Evolutionary conservation across 2,329 filamentous ascomycete species (phyloP).

Genomic region (Botrytis tulipae): DNA sequence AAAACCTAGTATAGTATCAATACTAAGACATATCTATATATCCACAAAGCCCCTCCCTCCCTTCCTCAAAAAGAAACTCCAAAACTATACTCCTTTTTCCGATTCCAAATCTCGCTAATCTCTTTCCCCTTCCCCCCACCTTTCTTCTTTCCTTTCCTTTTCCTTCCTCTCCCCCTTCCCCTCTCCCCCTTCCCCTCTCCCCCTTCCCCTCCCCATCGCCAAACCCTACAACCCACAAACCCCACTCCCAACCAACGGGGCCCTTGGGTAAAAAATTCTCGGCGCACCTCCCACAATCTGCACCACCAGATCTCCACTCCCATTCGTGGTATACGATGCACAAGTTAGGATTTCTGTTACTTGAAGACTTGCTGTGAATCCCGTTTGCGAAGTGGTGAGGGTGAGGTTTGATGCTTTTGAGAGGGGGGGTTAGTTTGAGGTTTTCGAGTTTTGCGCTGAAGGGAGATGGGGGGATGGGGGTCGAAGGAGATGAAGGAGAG

Average conservation of each 20-base stretch:
- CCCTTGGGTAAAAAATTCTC: slow-evolving; percentile 42
- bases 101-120: no score
- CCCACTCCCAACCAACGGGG: slow-evolving; percentile 12
- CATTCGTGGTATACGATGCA: slow-evolving; percentile 43
- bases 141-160: background rate
- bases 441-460: no score
- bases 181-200: no score
- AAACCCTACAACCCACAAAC: slow-evolving; percentile 11
- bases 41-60: no score
- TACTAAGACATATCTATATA: no score
- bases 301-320: slow-evolving; percentile 45
- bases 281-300: slow-evolving; percentile 46
- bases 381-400: slow-evolving; percentile 41
- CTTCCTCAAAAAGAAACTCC: no score
- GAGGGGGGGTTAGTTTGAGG: background rate
- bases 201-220: fast-evolving
- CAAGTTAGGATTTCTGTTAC: slow-evolving; percentile 48
- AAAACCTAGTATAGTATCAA: no score
- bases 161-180: no score
- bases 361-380: slow-evolving; percentile 39
- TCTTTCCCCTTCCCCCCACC: background rate
- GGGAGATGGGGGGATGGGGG: no score
- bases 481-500: no score
- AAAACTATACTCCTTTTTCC: no score
- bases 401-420: background rate